phyloP scores from a whole-genome alignment of 805 yeast genomes.

The Nakazawaea pomicola region DNA sequence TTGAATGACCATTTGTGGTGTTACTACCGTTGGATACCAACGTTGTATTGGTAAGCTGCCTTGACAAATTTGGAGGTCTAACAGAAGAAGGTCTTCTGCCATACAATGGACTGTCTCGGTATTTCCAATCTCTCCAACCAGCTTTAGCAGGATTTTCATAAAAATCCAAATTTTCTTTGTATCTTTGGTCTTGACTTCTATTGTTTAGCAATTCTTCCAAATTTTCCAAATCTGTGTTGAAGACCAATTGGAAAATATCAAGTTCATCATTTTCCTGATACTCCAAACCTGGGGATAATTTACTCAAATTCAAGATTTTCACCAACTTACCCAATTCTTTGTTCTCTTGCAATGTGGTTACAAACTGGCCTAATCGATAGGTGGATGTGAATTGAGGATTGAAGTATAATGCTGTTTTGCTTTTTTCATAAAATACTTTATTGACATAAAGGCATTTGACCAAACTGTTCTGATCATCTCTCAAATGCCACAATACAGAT shows the following conservation, averaged over 20 bases:
- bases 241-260: slow-evolving; percentile 7
- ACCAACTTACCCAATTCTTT: slow-evolving; percentile 54
- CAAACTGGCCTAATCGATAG: slow-evolving; percentile 76
- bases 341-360: slow-evolving; percentile 57
- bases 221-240: slow-evolving; percentile 7
- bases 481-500: slow-evolving; percentile 28
- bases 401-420: slow-evolving; percentile 51
- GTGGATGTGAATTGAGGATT: slow-evolving; percentile 59
- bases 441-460: slow-evolving; percentile 46
- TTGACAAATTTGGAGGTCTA: slow-evolving; percentile 9
- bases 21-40: slow-evolving; percentile 11
- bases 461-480: slow-evolving; percentile 33
- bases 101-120: slow-evolving; percentile 65
- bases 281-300: slow-evolving; percentile 34
- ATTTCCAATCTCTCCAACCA: slow-evolving; percentile 93
- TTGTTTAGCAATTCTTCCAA: slow-evolving; percentile 9
- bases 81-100: slow-evolving; percentile 24
- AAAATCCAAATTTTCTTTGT: slow-evolving; percentile 26
- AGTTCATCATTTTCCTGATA: slow-evolving; percentile 18
- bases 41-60: slow-evolving; percentile 23
- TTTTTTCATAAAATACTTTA: slow-evolving; percentile 42
- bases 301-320: slow-evolving; percentile 53
- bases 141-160: slow-evolving; percentile 35
- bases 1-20: background rate
- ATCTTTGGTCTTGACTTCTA: background rate